phyloP scores from a whole-genome alignment of 148 eudicot genomes.

The Cornus suecica region DNA sequence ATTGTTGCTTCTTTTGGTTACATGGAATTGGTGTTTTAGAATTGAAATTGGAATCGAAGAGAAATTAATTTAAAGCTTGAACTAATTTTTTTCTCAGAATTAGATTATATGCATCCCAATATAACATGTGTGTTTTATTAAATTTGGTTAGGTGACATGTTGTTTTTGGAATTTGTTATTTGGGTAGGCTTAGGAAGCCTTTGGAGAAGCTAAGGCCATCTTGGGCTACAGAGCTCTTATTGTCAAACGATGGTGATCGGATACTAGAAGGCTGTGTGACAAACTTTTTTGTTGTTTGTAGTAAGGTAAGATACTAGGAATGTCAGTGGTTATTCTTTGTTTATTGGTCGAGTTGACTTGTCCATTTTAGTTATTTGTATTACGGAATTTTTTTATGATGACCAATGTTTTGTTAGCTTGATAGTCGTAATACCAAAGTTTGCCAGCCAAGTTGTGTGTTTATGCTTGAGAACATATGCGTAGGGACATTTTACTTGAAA shows the following conservation, averaged over 20 bases:
- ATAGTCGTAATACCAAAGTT: not conserved
- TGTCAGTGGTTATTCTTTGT: not conserved
- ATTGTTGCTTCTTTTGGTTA: no score
- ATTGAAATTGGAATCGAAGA: no score
- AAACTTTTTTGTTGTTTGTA: slow-evolving; percentile 76
- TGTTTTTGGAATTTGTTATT: slow-evolving; percentile 17
- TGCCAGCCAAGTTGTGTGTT: not conserved
- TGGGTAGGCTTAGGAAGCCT: slow-evolving; percentile 72
- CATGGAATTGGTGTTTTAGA: no score
- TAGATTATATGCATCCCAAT: no score
- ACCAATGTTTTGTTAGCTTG: not conserved
- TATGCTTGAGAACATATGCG: not conserved
- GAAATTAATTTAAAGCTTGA: no score
- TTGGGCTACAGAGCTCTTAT: slow-evolving; percentile 64
- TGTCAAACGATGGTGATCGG: slow-evolving; percentile 75
- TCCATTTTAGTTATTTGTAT: not conserved
- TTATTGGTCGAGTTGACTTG: not conserved
- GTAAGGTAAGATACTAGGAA: slow-evolving; percentile 47
- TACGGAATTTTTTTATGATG: not conserved
- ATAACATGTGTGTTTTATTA: not conserved
- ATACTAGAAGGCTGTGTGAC: slow-evolving; percentile 84
- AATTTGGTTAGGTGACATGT: not conserved
- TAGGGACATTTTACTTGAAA: not conserved
- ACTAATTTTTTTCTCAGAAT: no score
- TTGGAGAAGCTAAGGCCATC: slow-evolving; percentile 82